A percentile compares a stretch with the other conserved stretches of the same genome.
These are phyloP conservation scores for Ceratobasidium sp. DNA, from an alignment of 1,284 basidiomycete genomes.

Conservation along the genomic window DNA sequence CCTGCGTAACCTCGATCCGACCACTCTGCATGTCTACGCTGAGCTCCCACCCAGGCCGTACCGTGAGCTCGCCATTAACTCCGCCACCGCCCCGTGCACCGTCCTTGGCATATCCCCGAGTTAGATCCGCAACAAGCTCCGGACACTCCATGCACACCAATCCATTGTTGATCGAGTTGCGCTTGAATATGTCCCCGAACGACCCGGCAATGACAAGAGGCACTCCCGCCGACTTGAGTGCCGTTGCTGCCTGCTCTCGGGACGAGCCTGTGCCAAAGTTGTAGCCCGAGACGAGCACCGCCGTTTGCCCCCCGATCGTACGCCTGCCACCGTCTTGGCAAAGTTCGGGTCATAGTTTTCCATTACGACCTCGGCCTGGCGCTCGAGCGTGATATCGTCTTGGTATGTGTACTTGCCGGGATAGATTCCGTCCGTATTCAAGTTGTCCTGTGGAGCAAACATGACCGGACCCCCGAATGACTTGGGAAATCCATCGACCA, in stretches of 20 bases:
- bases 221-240: constrained; percentile 91
- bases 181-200: constrained; percentile 99
- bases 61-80: constrained; percentile 77
- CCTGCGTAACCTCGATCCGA: constrained; percentile 60
- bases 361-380: constrained; percentile 97
- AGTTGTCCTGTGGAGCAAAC: constrained; percentile 95
- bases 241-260: constrained; percentile 98
- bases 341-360: constrained; percentile 98
- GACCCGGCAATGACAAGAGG: constrained; percentile 94
- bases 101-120: constrained; percentile 72
- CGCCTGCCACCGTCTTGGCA: constrained; percentile 77
- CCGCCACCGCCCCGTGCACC: constrained; percentile 80
- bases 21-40: constrained; percentile 76
- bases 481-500: constrained; percentile 82
- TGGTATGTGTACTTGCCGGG: constrained; percentile 99
- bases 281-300: constrained; percentile 88
- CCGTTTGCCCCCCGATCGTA: constrained; percentile 45
- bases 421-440: constrained; percentile 99
- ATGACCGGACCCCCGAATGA: constrained; percentile 84
- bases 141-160: constrained; percentile 94
- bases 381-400: constrained; percentile 95
- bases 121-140: constrained; percentile 86
- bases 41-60: constrained; percentile 71
- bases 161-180: constrained; percentile 99
- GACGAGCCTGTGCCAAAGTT: constrained; percentile 99